Conservation (phyloP, 2,329 filamentous ascomycete genomes). For the Cordyceps farinosa region DNA sequence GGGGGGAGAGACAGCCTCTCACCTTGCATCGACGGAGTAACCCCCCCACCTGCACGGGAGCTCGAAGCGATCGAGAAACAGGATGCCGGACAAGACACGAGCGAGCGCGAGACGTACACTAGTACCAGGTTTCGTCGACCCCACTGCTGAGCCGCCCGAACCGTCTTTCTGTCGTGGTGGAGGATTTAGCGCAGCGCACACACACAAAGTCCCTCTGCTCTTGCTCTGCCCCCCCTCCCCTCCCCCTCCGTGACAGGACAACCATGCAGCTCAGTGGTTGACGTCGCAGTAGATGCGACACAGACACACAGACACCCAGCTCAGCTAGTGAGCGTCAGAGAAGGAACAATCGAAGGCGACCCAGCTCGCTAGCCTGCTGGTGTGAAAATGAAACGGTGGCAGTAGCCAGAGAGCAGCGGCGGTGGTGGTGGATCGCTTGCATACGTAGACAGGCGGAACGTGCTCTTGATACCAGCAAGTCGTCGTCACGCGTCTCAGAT, state of each 20-base stretch:
- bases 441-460: conserved; percentile 1
- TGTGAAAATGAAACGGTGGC: conserved; percentile 4
- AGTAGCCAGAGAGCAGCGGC: neutral
- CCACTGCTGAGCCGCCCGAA: conserved; percentile 8
- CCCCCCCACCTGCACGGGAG: neutral
- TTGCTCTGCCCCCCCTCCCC: neutral
- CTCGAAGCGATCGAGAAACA: conserved; percentile 8
- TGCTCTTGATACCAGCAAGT: neutral
- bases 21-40: neutral
- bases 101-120: conserved; percentile 2
- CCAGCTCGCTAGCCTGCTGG: neutral
- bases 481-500: conserved; percentile 2
- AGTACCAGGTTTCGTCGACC: neutral
- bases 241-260: neutral
- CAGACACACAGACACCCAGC: neutral
- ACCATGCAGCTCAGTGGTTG: neutral
- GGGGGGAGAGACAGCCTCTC: neutral
- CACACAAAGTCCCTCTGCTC: neutral
- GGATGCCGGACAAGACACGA: neutral
- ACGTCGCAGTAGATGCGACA: neutral
- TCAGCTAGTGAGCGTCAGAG: neutral
- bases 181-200: neutral
- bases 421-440: conserved; percentile 3
- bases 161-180: conserved; percentile 9
- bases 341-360: conserved; percentile 1